phyloP scores from a whole-genome alignment of 495 filamentous ascomycete species.

The Geoglossum glabrum region DNA sequence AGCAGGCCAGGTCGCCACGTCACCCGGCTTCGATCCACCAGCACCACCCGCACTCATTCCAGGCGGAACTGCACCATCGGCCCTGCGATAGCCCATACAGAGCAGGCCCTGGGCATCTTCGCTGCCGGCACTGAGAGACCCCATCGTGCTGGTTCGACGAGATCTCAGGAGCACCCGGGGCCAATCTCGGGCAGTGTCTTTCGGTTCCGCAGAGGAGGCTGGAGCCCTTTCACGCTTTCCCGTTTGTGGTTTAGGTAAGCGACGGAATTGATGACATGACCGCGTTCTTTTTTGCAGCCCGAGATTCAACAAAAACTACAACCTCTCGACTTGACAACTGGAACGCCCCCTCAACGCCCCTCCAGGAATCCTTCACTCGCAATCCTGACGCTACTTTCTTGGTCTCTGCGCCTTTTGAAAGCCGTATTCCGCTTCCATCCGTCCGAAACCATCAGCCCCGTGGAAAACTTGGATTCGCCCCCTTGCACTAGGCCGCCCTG shows the following conservation, averaged over 20 bases:
- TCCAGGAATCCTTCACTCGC: background rate
- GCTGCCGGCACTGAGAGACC: background rate
- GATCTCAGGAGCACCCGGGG: background rate
- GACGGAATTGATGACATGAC: slow-evolving; percentile 1
- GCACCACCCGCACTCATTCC: background rate
- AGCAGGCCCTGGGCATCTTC: background rate
- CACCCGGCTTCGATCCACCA: background rate
- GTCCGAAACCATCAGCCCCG: background rate
- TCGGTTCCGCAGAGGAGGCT: background rate
- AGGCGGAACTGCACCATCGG: background rate
- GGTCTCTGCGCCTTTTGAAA: background rate
- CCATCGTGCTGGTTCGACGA: background rate
- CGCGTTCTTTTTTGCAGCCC: background rate
- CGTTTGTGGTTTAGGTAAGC: background rate
- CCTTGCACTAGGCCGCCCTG: background rate
- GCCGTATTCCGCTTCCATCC: background rate
- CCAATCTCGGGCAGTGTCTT: background rate
- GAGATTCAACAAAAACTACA: background rate
- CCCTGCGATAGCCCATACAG: background rate
- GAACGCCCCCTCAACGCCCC: too few relatives aligned
- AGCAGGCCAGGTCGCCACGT: background rate
- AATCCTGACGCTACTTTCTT: background rate
- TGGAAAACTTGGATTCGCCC: background rate
- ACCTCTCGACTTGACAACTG: background rate
- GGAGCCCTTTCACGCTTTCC: background rate